phyloP scores from a whole-genome alignment of 129 eudicot species.

The Logfia minima region DNA sequence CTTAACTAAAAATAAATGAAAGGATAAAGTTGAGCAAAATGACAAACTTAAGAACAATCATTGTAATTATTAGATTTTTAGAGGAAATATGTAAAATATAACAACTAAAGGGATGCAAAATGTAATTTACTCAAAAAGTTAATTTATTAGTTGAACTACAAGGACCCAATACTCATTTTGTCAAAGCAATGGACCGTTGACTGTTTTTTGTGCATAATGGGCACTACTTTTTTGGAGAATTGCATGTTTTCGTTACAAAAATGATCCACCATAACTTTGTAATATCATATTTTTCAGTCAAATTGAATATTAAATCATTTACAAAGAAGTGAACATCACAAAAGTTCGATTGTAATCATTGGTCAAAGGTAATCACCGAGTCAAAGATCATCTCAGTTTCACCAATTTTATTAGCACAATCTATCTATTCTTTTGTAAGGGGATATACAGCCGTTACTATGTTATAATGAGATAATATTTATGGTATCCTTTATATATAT shows the following conservation, averaged over 20 bases:
- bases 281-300: neutral
- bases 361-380: neutral
- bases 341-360: neutral
- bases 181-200: neutral
- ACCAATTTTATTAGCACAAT: too few species aligned
- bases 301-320: neutral
- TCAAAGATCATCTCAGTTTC: neutral
- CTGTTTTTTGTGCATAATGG: neutral
- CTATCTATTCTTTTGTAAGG: too few species aligned
- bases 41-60: too few species aligned
- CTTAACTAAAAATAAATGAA: too few species aligned
- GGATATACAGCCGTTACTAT: too few species aligned
- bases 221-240: neutral
- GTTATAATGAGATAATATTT: too few species aligned
- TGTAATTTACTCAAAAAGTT: too few species aligned
- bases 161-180: neutral
- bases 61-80: too few species aligned
- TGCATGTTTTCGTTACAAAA: neutral
- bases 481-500: too few species aligned
- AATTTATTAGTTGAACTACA: neutral
- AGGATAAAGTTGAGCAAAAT: too few species aligned
- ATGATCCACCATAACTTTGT: neutral
- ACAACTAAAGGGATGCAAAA: too few species aligned
- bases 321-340: neutral
- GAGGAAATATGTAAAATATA: too few species aligned